Evolutionary conservation across 2,329 filamentous ascomycete species (phyloP), one percentile per base, ranked within the genome.

Genomic region (Orbilia brochopaga): DNA sequence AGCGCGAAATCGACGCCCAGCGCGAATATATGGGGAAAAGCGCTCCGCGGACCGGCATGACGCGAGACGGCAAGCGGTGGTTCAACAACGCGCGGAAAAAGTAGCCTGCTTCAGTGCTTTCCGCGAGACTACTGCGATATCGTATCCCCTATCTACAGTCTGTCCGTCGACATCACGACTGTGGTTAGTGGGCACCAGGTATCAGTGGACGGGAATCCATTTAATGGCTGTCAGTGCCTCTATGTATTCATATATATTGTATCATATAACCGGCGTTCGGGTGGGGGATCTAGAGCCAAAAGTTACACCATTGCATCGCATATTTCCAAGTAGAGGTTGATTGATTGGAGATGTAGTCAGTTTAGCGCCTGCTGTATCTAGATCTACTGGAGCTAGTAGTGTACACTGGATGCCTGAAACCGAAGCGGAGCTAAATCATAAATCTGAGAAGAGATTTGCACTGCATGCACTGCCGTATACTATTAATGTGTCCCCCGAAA

Each of bases 21-120:
- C 87, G 80, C 21, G 84, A 79, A 75, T 86, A 85, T 57, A 90
- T 86, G 56, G 84, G 85, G 48, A 92, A 84, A 7, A 87, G 84
- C 4, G 88, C 82, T 76, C 83, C 83, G 74, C 85, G 83, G 69
- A 84, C 79, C 59, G 80, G 79, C 56, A 74, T 73, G 60, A 76
- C 77, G 11, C 75, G 69, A 60, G 74, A 74, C 27, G 74, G 74
- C 59, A 75, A 74, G 56, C 69, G 67, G 50, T 77, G 73, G 66
- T 63, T 66, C 57, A 72, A 72, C 44, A 72, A 60, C 17, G 60
- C 67, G 3, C 46, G 67, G 35, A 72, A 72, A 27, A 72, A 72
- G 56, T 72, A 37, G 64, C 15, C 7, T n/a, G n/a, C n/a, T n/a
- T n/a, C n/a, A n/a, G n/a, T n/a, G n/a, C n/a, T n/a, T n/a, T n/a